Evolutionary conservation across 2,329 filamentous ascomycete species (phyloP).

Genomic region (Blumeria graminis): DNA sequence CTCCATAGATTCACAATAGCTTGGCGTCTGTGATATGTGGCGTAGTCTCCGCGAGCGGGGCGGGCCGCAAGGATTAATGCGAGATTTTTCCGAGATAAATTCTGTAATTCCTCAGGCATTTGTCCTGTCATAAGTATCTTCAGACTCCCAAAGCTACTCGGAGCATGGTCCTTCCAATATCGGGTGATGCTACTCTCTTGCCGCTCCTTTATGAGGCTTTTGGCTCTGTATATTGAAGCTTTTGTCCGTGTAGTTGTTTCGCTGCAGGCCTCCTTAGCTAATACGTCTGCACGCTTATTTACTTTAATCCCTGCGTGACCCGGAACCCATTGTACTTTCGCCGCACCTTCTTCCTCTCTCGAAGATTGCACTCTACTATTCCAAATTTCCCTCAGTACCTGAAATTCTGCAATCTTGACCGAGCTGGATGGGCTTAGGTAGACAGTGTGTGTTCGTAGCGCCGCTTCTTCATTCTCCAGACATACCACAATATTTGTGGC

Average conservation of each 20-base stretch:
- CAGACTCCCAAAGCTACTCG: neutral
- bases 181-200: neutral
- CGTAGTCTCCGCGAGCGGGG: neutral
- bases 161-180: slow-evolving; percentile 3
- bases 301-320: neutral
- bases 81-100: neutral
- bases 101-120: neutral
- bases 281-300: neutral
- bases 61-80: neutral
- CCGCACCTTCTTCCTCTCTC: neutral
- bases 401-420: neutral
- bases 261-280: neutral
- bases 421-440: neutral
- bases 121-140: neutral
- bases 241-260: too few species aligned
- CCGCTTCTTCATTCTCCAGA: neutral
- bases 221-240: neutral
- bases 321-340: neutral
- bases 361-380: neutral
- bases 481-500: neutral
- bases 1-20: neutral
- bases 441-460: neutral
- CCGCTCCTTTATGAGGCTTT: neutral
- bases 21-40: neutral
- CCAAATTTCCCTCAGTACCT: neutral